Evolutionary conservation across 345 rosid genomes (phyloP).

Genomic region (Salix suchowensis): DNA sequence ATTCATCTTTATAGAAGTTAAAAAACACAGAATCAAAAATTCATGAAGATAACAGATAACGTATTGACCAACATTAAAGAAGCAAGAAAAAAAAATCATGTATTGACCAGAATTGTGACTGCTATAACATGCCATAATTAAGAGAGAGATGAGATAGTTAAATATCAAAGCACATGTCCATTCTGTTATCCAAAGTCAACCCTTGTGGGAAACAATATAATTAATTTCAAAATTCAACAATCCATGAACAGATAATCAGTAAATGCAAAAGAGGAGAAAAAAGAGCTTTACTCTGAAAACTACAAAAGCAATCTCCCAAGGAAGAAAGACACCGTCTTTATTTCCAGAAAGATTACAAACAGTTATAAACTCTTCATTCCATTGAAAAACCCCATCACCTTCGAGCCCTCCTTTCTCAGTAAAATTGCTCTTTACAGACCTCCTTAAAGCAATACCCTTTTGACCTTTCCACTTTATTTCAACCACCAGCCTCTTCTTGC

Average conservation of each 20-base stretch:
- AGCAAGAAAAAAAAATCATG: neutral
- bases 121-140: no score
- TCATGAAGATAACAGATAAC: neutral
- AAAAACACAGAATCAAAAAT: neutral
- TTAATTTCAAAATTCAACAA: neutral
- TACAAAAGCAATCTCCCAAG: constrained; percentile 50
- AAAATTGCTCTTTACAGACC: constrained; percentile 29
- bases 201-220: neutral
- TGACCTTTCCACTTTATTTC: constrained; percentile 59
- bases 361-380: constrained; percentile 56
- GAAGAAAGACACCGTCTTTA: constrained; percentile 37
- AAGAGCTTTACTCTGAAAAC: constrained; percentile 44
- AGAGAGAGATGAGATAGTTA: neutral
- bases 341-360: constrained; percentile 43
- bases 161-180: neutral
- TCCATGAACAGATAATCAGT: neutral
- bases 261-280: neutral
- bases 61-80: neutral
- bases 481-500: constrained; percentile 32
- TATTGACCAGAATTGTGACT: neutral
- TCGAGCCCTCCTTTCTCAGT: constrained; percentile 43
- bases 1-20: neutral
- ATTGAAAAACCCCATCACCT: constrained; percentile 48
- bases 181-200: neutral
- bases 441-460: constrained; percentile 29